Evolutionary conservation across 768 basidiomycete species (phyloP).

Genomic region (Cantharellus anzutake): DNA sequence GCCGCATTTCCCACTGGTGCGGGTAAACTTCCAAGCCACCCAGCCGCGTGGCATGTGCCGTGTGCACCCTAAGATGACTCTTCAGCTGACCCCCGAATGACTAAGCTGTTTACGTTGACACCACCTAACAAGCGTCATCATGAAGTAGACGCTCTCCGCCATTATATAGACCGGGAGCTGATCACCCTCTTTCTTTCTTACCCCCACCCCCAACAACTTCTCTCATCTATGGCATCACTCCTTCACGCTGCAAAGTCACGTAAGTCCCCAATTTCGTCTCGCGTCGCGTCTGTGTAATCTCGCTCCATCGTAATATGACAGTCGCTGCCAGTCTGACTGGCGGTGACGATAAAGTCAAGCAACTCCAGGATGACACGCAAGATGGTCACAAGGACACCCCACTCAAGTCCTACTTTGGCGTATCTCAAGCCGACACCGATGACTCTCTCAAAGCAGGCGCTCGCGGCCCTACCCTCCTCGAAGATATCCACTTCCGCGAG

Average conservation of each 20-base stretch:
- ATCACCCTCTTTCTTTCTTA: no score
- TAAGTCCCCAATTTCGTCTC: neutral
- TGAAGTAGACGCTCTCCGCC: no score
- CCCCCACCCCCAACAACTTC: no score
- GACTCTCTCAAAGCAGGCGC: conserved; percentile 16
- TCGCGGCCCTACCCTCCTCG: conserved; percentile 52
- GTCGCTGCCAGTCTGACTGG: neutral
- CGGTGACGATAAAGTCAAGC: conserved; percentile 2
- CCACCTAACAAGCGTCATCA: no score
- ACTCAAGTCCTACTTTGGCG: conserved; percentile 7
- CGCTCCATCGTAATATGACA: neutral
- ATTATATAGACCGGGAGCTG: no score
- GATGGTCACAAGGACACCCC: neutral
- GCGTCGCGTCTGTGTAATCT: neutral
- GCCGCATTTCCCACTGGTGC: no score
- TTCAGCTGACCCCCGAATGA: no score
- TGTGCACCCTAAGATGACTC: no score
- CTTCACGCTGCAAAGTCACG: neutral
- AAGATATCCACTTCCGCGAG: conserved; percentile 22
- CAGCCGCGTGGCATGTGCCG: no score
- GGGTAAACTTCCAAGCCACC: no score
- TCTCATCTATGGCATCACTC: neutral
- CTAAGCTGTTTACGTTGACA: no score
- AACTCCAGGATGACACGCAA: conserved; percentile 4
- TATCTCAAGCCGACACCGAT: conserved; percentile 1